These are phyloP conservation scores for Amoebophrya sp. DNA, from an alignment of 169 alveolate genomes.

Conservation along the genomic window DNA sequence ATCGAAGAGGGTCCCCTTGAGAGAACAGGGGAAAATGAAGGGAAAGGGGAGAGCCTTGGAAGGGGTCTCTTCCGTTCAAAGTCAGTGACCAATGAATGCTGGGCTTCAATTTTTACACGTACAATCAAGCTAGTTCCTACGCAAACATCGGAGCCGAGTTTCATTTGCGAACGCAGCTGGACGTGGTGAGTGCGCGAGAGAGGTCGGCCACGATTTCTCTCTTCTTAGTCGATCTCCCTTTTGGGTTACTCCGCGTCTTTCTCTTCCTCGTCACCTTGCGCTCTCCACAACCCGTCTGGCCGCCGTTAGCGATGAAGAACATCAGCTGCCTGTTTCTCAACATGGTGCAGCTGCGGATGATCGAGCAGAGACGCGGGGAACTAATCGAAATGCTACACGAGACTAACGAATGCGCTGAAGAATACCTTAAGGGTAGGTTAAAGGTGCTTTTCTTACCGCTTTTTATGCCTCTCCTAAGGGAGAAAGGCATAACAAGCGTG, in stretches of 20 bases:
- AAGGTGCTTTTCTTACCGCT: no score
- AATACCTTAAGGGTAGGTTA: no score
- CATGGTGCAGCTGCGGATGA: neutral
- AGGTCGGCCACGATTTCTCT: neutral
- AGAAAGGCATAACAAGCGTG: no score
- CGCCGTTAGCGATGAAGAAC: slow-evolving; percentile 11
- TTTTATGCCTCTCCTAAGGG: no score
- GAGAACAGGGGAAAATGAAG: no score
- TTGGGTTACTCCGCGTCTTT: neutral
- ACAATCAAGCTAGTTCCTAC: no score
- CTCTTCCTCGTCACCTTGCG: neutral
- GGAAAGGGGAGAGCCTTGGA: no score
- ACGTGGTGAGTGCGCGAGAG: slow-evolving; percentile 23
- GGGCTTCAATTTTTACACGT: no score
- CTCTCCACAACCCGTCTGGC: neutral
- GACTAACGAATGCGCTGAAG: neutral
- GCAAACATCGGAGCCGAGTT: no score
- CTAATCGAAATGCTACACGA: neutral
- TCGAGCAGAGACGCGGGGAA: neutral
- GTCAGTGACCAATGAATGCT: no score
- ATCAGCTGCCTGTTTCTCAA: neutral
- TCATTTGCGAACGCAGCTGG: neutral
- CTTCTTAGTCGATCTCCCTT: neutral
- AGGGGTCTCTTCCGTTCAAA: no score
- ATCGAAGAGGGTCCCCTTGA: no score